Conservation (phyloP, 2,329 filamentous ascomycete species). For the Fusarium praegraminearum region DNA sequence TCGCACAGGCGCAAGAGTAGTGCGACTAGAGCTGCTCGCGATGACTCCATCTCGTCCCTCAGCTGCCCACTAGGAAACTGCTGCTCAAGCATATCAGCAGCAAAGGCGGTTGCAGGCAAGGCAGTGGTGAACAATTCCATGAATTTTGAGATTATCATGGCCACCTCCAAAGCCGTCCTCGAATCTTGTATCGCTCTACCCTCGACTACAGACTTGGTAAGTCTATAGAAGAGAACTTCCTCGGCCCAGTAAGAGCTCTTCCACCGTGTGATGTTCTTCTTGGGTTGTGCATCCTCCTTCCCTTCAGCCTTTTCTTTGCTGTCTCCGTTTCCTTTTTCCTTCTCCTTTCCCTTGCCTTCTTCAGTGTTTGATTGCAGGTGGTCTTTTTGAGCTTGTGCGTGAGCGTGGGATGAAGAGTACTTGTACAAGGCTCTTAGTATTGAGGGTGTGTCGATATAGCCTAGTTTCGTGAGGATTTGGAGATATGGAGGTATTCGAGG, state of each 20-base stretch:
- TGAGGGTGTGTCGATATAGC: constrained; percentile 65
- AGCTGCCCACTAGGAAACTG: constrained; percentile 58
- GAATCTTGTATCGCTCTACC: constrained; percentile 61
- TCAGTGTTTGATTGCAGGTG: constrained; percentile 6
- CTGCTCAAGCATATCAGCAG: constrained; percentile 61
- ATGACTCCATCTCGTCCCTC: constrained; percentile 69
- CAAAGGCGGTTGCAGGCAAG: constrained; percentile 58
- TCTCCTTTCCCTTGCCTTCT: constrained; percentile 17
- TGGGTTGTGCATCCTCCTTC: constrained; percentile 36
- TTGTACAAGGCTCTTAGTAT: constrained; percentile 67
- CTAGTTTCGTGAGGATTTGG: constrained; percentile 64
- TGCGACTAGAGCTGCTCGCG: constrained; percentile 73
- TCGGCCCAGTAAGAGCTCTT: constrained; percentile 73
- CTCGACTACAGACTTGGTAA: constrained; percentile 84
- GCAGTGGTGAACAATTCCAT: constrained; percentile 68
- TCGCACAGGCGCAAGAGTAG: constrained; percentile 72
- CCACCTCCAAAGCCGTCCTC: constrained; percentile 63
- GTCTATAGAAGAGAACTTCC: constrained; percentile 92
- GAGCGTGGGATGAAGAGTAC: constrained; percentile 65
- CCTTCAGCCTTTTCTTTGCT: constrained; percentile 42
- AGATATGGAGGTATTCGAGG: constrained; percentile 71
- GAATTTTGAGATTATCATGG: constrained; percentile 66
- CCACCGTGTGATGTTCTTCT: constrained; percentile 58
- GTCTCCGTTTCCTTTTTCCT: constrained; percentile 33
- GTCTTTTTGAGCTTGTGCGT: constrained; percentile 38